Evolutionary conservation across 768 basidiomycete genomes (phyloP).

Genomic region (Mycena haematopus): DNA sequence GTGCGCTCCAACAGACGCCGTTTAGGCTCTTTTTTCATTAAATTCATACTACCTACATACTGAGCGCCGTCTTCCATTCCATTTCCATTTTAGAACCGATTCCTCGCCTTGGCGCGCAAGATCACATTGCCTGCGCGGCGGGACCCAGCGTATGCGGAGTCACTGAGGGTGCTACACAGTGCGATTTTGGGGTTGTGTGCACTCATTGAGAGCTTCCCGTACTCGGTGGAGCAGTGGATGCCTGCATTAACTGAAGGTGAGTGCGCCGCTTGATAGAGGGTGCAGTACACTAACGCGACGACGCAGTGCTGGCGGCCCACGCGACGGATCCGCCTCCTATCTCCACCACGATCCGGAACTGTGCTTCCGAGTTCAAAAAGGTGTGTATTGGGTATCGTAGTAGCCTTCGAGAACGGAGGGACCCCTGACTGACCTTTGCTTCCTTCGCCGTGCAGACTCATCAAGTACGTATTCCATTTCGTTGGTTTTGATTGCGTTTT

Average conservation of each 20-base stretch:
- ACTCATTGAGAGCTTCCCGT: constrained; percentile 91
- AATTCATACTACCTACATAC: background rate
- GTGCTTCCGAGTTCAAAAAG: constrained; percentile 87
- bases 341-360: constrained; percentile 86
- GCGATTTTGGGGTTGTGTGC: constrained; percentile 91
- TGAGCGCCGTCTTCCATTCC: background rate
- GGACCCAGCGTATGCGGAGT: constrained; percentile 74
- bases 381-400: constrained; percentile 41
- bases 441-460: constrained; percentile 53
- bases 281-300: background rate
- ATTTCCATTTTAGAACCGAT: constrained; percentile 68
- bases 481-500: background rate
- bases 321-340: constrained; percentile 89
- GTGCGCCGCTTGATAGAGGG: background rate
- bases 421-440: constrained; percentile 25
- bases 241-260: constrained; percentile 79
- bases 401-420: constrained; percentile 13
- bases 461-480: constrained; percentile 49
- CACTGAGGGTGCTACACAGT: constrained; percentile 78
- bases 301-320: constrained; percentile 73
- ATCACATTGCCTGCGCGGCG: constrained; percentile 71
- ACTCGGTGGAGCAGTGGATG: constrained; percentile 94
- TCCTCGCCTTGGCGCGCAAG: constrained; percentile 65
- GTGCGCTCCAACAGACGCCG: constrained; percentile 42
- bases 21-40: constrained; percentile 11